phyloP scores from a whole-genome alignment of 2,329 filamentous ascomycete species.

The Apiospora pterosperma region DNA sequence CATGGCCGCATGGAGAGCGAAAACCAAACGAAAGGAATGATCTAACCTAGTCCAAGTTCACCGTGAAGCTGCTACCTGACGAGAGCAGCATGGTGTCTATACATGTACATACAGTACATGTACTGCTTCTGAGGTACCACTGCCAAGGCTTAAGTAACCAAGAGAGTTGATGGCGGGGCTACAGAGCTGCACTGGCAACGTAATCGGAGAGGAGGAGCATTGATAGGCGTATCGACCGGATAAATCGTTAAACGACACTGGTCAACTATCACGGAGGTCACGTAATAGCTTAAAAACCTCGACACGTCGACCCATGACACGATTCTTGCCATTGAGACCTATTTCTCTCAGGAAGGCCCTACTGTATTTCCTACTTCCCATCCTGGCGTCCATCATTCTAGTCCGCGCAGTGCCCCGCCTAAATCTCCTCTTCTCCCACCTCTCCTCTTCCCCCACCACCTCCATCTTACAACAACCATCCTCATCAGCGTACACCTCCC shows the following conservation, averaged over 20 bases:
- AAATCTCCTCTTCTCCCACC: constrained; percentile 4
- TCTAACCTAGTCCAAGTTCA: no score
- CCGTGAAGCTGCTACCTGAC: no score
- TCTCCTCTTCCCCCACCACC: constrained; percentile 12
- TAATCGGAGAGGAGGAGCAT: background rate
- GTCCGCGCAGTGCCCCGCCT: constrained; percentile 6
- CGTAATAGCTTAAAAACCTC: background rate
- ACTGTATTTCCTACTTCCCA: background rate
- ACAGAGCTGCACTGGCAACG: background rate
- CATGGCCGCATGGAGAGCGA: no score
- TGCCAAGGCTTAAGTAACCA: background rate
- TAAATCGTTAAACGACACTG: background rate
- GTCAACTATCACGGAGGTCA: background rate
- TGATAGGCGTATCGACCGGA: background rate
- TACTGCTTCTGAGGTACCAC: background rate
- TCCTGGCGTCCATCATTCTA: constrained; percentile 5
- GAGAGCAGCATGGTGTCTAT: no score
- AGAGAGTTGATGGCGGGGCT: background rate
- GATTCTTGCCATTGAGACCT: background rate
- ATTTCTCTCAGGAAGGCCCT: background rate
- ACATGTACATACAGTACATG: no score
- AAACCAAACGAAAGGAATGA: no score
- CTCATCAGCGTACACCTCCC: background rate
- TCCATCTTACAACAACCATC: background rate
- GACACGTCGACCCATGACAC: background rate